These are phyloP conservation scores for Ascosphaera apis DNA, from an alignment of 2,329 filamentous ascomycete species.

Conservation along the genomic window DNA sequence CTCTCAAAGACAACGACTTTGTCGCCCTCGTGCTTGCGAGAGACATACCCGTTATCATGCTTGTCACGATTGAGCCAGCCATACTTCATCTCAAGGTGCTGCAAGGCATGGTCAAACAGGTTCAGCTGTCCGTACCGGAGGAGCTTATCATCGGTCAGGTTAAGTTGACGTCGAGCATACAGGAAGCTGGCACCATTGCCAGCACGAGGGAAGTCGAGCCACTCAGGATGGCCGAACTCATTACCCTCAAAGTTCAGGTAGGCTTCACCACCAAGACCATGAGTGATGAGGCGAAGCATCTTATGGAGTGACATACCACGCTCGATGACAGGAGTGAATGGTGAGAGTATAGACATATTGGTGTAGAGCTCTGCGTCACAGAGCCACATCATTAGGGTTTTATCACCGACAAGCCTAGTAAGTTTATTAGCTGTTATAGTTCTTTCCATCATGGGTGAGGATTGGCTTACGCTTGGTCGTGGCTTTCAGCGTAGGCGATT, in stretches of 20 bases:
- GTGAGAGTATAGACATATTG: slow-evolving; percentile 72
- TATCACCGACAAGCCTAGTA: slow-evolving; percentile 72
- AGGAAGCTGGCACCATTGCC: slow-evolving; percentile 87
- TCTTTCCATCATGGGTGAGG: not conserved
- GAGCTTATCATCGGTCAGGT: slow-evolving; percentile 64
- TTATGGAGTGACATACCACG: slow-evolving; percentile 87
- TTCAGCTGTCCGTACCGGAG: slow-evolving; percentile 82
- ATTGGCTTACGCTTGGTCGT: slow-evolving; percentile 78
- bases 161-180: slow-evolving; percentile 83
- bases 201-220: slow-evolving; percentile 91
- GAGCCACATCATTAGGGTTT: slow-evolving; percentile 92
- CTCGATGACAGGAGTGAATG: slow-evolving; percentile 72
- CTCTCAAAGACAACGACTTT: slow-evolving; percentile 94
- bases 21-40: slow-evolving; percentile 77
- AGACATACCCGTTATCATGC: slow-evolving; percentile 47
- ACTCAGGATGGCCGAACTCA: slow-evolving; percentile 95
- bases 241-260: slow-evolving; percentile 99
- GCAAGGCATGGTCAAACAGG: slow-evolving; percentile 84
- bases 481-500: slow-evolving; percentile 90
- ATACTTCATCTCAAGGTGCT: slow-evolving; percentile 64
- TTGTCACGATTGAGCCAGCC: slow-evolving; percentile 74
- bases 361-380: slow-evolving; percentile 96
- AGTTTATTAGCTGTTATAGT: not conserved
- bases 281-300: slow-evolving; percentile 86
- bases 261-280: slow-evolving; percentile 77